These are phyloP conservation scores for Trichoderma guizhouense DNA, from an alignment of 2,329 filamentous ascomycete species.

Conservation along the genomic window DNA sequence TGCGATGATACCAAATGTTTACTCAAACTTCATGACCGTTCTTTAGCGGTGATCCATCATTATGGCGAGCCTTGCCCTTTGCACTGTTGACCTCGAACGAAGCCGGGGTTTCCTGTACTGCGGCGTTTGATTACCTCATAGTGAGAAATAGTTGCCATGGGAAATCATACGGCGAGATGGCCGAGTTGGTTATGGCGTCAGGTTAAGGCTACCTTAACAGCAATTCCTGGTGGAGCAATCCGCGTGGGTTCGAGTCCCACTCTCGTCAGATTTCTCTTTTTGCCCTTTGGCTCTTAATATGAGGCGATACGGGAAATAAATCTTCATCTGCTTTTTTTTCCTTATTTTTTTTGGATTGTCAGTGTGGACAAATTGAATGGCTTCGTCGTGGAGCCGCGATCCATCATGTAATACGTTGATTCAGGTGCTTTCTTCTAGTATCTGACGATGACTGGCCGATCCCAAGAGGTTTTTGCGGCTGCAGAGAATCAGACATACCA, in stretches of 20 bases:
- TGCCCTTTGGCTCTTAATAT: neutral
- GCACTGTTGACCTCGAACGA: neutral
- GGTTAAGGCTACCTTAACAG: conserved; percentile 21
- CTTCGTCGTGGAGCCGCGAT: neutral
- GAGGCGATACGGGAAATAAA: neutral
- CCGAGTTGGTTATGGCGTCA: conserved; percentile 22
- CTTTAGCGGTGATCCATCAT: neutral
- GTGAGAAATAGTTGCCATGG: neutral
- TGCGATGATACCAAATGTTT: neutral
- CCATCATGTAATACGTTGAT: too few relatives aligned
- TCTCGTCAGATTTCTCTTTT: conserved; percentile 18
- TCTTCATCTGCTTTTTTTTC: neutral
- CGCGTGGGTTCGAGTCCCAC: conserved; percentile 22
- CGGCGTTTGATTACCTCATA: neutral
- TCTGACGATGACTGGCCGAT: neutral
- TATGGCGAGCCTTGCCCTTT: neutral
- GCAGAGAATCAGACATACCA: neutral
- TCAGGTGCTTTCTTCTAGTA: too few relatives aligned
- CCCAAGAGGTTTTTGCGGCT: neutral
- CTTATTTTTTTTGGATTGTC: neutral
- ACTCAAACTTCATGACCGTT: neutral
- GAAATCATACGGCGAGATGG: conserved; percentile 16
- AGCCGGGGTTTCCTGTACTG: neutral
- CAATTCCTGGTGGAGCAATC: conserved; percentile 22
- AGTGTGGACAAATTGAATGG: neutral